These are phyloP conservation scores for Agrocybe pediades DNA, from an alignment of 768 basidiomycete genomes.

Conservation along the genomic window DNA sequence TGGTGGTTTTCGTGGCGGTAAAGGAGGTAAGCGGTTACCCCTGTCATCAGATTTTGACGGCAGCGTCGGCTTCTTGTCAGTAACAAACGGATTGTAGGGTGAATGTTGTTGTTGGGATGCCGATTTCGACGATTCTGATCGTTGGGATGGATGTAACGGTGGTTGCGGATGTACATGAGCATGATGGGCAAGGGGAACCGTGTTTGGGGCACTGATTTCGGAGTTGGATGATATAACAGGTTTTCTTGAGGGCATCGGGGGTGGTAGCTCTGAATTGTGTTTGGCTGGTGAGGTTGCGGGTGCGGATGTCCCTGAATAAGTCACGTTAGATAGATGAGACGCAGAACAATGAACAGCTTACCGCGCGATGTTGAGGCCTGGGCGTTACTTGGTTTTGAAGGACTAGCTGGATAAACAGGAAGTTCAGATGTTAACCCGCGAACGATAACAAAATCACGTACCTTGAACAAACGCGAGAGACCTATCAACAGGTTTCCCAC, in stretches of 20 bases:
- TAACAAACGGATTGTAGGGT: conserved; percentile 42
- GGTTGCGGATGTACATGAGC: conserved; percentile 16
- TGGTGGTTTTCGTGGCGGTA: conserved; percentile 52
- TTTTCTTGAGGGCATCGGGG: conserved; percentile 18
- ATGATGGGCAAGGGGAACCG: conserved; percentile 2
- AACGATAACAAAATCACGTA: conserved; percentile 31
- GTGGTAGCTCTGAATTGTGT: conserved; percentile 16
- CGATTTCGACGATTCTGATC: conserved; percentile 19
- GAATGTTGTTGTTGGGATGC: conserved; percentile 11
- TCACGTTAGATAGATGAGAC: too few species aligned
- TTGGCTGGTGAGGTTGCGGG: conserved; percentile 23
- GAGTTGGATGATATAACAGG: neutral
- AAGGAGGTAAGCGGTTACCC: conserved; percentile 38
- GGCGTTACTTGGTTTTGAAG: neutral
- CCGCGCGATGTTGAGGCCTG: neutral
- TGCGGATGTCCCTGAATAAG: too few species aligned
- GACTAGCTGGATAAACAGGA: neutral
- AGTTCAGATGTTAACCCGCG: neutral
- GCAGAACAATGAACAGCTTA: neutral
- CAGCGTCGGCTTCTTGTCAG: conserved; percentile 11
- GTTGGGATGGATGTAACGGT: conserved; percentile 28
- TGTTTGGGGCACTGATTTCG: neutral
- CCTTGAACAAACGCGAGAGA: conserved; percentile 77
- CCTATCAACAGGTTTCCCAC: conserved; percentile 63
- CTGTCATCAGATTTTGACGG: conserved; percentile 20